phyloP scores from a whole-genome alignment of 2,329 filamentous ascomycete species.

The Nemania diffusa region DNA sequence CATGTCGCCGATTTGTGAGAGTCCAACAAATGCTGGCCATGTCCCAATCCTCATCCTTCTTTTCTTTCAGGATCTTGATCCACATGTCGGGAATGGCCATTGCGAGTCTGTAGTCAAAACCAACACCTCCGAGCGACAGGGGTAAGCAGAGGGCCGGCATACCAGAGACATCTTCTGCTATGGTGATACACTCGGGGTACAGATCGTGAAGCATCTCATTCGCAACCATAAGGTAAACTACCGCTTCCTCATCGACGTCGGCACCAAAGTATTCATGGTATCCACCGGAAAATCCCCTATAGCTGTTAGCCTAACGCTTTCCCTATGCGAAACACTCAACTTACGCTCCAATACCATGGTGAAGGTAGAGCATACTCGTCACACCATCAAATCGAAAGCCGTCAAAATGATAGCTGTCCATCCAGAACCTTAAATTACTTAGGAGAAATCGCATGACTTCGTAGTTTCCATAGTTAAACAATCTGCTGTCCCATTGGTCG shows the following conservation, averaged over 20 bases:
- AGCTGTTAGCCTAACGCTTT: constrained; percentile 41
- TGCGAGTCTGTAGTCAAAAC: constrained; percentile 95
- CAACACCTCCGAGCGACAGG: constrained; percentile 86
- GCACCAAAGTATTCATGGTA: constrained; percentile 98
- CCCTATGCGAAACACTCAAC: constrained; percentile 48
- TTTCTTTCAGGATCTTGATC: constrained; percentile 98
- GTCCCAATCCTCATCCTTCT: constrained; percentile 91
- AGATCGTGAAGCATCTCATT: constrained; percentile 95
- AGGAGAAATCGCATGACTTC: constrained; percentile 96
- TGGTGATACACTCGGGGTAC: constrained; percentile 87
- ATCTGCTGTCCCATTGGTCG: constrained; percentile 92
- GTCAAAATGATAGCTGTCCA: constrained; percentile 97
- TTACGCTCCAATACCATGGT: constrained; percentile 97
- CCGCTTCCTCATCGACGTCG: constrained; percentile 89
- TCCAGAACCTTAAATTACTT: constrained; percentile 97
- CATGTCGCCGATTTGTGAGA: constrained; percentile 90
- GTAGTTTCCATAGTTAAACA: constrained; percentile 97
- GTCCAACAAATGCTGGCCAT: constrained; percentile 86
- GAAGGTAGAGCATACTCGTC: constrained; percentile 95
- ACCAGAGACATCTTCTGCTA: constrained; percentile 96
- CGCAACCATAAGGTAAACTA: constrained; percentile 94
- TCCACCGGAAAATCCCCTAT: constrained; percentile 91
- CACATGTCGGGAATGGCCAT: constrained; percentile 99
- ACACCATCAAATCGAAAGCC: constrained; percentile 98
- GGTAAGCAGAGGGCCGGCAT: constrained; percentile 97